phyloP scores from a whole-genome alignment of 805 yeast genomes.

The Candida taoyuanica region DNA sequence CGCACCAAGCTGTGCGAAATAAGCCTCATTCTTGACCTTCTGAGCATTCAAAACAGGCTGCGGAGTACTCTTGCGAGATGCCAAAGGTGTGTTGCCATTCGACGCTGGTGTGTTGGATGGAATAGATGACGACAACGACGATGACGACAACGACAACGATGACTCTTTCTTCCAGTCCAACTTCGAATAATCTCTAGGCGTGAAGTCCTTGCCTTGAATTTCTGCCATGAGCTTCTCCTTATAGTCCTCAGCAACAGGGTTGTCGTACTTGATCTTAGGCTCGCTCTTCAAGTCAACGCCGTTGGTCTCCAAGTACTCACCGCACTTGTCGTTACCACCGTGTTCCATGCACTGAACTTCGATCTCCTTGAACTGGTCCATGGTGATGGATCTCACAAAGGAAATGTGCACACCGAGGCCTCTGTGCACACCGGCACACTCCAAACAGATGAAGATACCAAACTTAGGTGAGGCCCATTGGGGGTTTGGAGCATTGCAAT shows the following conservation, averaged over 20 bases:
- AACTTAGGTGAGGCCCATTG: constrained; percentile 99
- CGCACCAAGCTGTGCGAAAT: constrained; percentile 75
- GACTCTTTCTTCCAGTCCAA: constrained; percentile 25
- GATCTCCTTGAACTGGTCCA: constrained; percentile 97
- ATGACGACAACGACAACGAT: too few species aligned
- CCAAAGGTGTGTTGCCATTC: constrained; percentile 26
- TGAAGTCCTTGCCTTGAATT: constrained; percentile 66
- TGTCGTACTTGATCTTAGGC: constrained; percentile 74
- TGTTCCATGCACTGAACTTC: constrained; percentile 87
- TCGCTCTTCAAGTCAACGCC: constrained; percentile 65
- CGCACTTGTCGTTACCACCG: constrained; percentile 85
- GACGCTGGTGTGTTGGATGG: too few species aligned
- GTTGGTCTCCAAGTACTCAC: constrained; percentile 59
- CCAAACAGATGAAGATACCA: constrained; percentile 94
- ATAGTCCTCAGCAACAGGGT: constrained; percentile 92
- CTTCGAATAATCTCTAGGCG: constrained; percentile 51
- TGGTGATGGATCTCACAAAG: constrained; percentile 92
- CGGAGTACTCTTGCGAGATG: constrained; percentile 41
- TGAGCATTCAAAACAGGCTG: constrained; percentile 17
- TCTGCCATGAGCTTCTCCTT: constrained; percentile 72
- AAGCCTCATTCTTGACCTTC: constrained; percentile 66
- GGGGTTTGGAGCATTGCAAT: constrained; percentile 93
- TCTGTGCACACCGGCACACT: constrained; percentile 95
- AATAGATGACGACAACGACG: too few species aligned
- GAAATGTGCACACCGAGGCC: constrained; percentile 96